Conservation (phyloP, 2,329 filamentous ascomycete genomes). For the Aspergillus uvarum region DNA sequence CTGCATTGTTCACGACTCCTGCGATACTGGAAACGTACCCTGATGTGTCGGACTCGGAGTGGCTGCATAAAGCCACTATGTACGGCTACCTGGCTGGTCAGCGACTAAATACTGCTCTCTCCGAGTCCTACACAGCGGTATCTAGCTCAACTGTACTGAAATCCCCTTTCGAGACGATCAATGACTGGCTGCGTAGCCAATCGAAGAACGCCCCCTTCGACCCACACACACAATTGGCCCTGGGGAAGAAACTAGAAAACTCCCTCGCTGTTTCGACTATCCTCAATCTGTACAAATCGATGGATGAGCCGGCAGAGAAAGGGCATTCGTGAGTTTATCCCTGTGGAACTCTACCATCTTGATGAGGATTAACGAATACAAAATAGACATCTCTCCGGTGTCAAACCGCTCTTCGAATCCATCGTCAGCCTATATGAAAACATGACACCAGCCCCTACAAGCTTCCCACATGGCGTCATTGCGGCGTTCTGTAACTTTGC, state of each 20-base stretch:
- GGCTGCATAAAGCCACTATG: slow-evolving; percentile 60
- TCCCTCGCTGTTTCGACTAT: slow-evolving; percentile 61
- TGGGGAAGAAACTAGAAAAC: slow-evolving; percentile 54
- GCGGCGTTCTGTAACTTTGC: slow-evolving; percentile 66
- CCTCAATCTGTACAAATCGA: slow-evolving; percentile 61
- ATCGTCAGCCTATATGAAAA: slow-evolving; percentile 36
- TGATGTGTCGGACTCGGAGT: slow-evolving; percentile 51
- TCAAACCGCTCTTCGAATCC: slow-evolving; percentile 56
- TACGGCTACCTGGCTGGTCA: slow-evolving; percentile 61
- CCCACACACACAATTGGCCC: slow-evolving; percentile 18
- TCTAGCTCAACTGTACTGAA: slow-evolving; percentile 33
- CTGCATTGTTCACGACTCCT: slow-evolving; percentile 37
- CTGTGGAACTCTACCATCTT: not conserved
- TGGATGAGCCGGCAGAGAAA: slow-evolving; percentile 60
- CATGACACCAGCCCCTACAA: slow-evolving; percentile 13
- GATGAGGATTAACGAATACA: not conserved
- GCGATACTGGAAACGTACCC: slow-evolving; percentile 50
- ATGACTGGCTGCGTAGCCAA: slow-evolving; percentile 25
- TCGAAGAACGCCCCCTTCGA: slow-evolving; percentile 10
- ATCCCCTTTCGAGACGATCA: slow-evolving; percentile 31
- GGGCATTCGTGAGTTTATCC: slow-evolving; percentile 51
- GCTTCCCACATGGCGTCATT: slow-evolving; percentile 52
- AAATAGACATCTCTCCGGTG: slow-evolving; percentile 57
- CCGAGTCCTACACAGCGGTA: slow-evolving; percentile 29
- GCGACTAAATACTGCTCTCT: slow-evolving; percentile 44